Conservation (phyloP, 306 rosid species). For the Trifolium subterraneum region DNA sequence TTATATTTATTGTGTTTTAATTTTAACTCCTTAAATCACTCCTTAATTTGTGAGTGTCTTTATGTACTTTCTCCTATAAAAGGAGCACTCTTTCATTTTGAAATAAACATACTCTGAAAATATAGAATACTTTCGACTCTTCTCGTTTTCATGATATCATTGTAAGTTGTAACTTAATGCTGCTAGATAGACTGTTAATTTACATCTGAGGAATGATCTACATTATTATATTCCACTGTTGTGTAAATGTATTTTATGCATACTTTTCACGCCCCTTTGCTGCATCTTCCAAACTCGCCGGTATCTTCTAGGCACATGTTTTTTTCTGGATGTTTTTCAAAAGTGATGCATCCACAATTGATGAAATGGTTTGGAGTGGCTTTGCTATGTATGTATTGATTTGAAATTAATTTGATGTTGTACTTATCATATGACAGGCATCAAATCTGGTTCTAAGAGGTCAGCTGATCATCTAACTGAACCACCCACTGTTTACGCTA, state of each 20-base stretch:
- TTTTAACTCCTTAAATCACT: too few relatives aligned
- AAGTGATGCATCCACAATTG: slow-evolving; percentile 8
- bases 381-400: background rate
- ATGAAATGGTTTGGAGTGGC: slow-evolving; percentile 18
- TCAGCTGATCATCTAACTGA: slow-evolving; percentile 50
- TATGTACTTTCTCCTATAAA: too few relatives aligned
- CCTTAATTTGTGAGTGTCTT: too few relatives aligned
- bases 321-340: slow-evolving; percentile 18
- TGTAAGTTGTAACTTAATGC: slow-evolving; percentile 25
- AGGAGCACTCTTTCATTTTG: too few relatives aligned
- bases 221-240: slow-evolving; percentile 10
- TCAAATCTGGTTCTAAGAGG: slow-evolving; percentile 58
- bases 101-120: too few relatives aligned
- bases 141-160: slow-evolving; percentile 33
- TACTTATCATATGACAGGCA: slow-evolving; percentile 57
- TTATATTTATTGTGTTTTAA: too few relatives aligned
- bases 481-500: slow-evolving; percentile 48
- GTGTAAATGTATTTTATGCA: slow-evolving; percentile 6
- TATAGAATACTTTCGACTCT: background rate
- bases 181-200: slow-evolving; percentile 26
- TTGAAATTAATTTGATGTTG: slow-evolving; percentile 25
- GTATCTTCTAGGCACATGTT: slow-evolving; percentile 9
- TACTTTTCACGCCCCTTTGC: slow-evolving; percentile 16
- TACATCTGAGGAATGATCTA: slow-evolving; percentile 20
- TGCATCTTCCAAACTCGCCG: background rate